Evolutionary conservation across 1,284 basidiomycete genomes (phyloP), one percentile per base, ranked within the genome.

Genomic region (Fomitopsis schrenkii): DNA sequence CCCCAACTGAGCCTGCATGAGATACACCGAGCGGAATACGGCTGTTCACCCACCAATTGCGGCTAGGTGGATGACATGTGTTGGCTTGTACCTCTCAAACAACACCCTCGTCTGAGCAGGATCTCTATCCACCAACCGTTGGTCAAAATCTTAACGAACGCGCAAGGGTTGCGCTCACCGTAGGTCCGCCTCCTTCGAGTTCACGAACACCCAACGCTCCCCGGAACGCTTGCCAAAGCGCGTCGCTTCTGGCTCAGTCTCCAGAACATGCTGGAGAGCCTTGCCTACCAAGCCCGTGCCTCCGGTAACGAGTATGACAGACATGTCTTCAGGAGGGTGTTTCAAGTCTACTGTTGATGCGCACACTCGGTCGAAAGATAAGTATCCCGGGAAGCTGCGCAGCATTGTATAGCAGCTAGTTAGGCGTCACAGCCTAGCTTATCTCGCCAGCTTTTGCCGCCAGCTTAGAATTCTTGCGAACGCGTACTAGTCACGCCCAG

Each of bases 11-110:
- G 57, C n/a, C 33, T 54, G 45, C 48, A 58, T 63, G 56, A 58
- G 57, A 26, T 2, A 28, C 12, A 15, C 10, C 8, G 7, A 8
- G 12, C 14, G 36, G n/a, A 10, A 15, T 10, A 8, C 33, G 36
- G 19, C 3, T 17, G 7, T n/a, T 12, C 30, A 77, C 87, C 30
- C 68, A 93, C 91, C 91, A 40, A 92, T 82, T 8, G 93, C 92
- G 55, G 91, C 93, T 57, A 94, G 83, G 77, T 97, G 94, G 68
- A 96, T 95, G 65, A 96, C 92, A 81, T 95, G 89, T 0, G 92
- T 95, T 0, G 94, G 94, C 69, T 90, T 88, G 77, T 95, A 87
- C 75, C 92, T 94, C 69, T 92, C 88, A 66, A 91, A 95, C 68
- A 95, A 77, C 70, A 79, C 79, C 67, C 77, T 75, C 48, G 91